Conservation (phyloP, 1,139 yeast species). For the Yamadazyma diospyri region DNA sequence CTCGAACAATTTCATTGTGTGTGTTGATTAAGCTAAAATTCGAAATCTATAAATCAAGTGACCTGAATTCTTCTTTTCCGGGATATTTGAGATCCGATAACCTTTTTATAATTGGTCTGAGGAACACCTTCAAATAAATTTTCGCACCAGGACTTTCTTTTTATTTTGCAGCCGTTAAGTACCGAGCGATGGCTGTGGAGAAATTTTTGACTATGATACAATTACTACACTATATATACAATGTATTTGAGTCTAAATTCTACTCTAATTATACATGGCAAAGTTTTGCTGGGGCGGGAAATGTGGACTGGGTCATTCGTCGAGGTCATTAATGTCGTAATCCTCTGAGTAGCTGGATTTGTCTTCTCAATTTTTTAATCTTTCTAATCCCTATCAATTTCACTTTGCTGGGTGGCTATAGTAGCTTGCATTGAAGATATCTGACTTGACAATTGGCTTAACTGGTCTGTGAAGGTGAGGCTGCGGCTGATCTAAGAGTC, state of each 20-base stretch:
- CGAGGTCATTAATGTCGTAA: conserved; percentile 1
- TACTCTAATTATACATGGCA: no score
- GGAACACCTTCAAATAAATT: no score
- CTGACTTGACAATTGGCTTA: no score
- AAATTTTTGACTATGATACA: background rate
- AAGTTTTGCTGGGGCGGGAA: no score
- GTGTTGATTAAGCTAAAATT: background rate
- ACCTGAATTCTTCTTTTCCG: background rate
- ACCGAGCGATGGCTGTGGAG: conserved; percentile 3
- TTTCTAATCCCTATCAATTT: conserved; percentile 3
- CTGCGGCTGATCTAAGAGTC: no score
- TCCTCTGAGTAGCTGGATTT: conserved; percentile 4
- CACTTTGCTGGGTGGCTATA: background rate
- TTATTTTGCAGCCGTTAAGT: conserved; percentile 4
- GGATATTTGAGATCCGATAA: no score
- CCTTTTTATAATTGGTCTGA: conserved; percentile 1
- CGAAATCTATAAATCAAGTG: background rate
- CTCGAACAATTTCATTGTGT: conserved; percentile 70
- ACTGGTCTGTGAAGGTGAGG: background rate
- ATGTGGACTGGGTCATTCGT: no score
- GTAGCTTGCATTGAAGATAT: background rate
- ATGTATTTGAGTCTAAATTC: no score
- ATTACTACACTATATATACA: no score
- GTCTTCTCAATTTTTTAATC: conserved; percentile 3
- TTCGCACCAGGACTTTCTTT: conserved; percentile 2